Evolutionary conservation across 306 rosid genomes (phyloP).

Genomic region (Coriaria nepalensis): DNA sequence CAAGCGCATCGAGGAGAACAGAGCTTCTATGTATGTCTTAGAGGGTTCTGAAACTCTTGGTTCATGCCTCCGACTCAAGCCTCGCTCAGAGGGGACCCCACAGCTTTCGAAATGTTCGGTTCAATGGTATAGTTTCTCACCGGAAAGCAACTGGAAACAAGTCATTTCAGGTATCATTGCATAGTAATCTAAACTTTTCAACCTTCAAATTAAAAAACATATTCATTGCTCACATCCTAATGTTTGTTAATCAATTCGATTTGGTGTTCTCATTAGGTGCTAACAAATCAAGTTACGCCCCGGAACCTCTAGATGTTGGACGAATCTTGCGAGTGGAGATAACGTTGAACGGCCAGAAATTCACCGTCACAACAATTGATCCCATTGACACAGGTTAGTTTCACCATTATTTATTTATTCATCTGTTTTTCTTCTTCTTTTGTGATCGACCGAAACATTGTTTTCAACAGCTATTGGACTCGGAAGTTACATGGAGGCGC

Average conservation of each 20-base stretch:
- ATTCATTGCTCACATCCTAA: slow-evolving; percentile 1
- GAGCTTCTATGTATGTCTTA: slow-evolving; percentile 30
- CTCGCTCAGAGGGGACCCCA: slow-evolving; percentile 50
- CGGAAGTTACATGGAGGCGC: slow-evolving; percentile 55
- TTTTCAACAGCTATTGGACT: slow-evolving; percentile 59
- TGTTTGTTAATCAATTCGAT: slow-evolving; percentile 16
- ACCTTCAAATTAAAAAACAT: background rate
- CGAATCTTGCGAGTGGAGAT: slow-evolving; percentile 75
- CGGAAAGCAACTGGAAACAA: slow-evolving; percentile 78
- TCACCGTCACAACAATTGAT: slow-evolving; percentile 40
- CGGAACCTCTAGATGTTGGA: slow-evolving; percentile 90
- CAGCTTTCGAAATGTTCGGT: slow-evolving; percentile 56
- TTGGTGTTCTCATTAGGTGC: slow-evolving; percentile 46
- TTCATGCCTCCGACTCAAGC: slow-evolving; percentile 43
- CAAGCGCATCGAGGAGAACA: slow-evolving; percentile 70
- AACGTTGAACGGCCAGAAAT: slow-evolving; percentile 44
- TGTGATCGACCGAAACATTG: slow-evolving; percentile 18
- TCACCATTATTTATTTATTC: slow-evolving; percentile 4
- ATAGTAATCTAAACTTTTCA: background rate
- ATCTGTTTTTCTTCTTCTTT: background rate
- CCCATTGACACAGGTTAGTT: slow-evolving; percentile 74
- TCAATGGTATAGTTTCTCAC: slow-evolving; percentile 85
- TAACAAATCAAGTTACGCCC: slow-evolving; percentile 50
- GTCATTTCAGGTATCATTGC: slow-evolving; percentile 53
- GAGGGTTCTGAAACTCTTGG: slow-evolving; percentile 77